These are phyloP conservation scores for Botrytis aclada DNA, from an alignment of 2,329 filamentous ascomycete genomes.

Conservation along the genomic window DNA sequence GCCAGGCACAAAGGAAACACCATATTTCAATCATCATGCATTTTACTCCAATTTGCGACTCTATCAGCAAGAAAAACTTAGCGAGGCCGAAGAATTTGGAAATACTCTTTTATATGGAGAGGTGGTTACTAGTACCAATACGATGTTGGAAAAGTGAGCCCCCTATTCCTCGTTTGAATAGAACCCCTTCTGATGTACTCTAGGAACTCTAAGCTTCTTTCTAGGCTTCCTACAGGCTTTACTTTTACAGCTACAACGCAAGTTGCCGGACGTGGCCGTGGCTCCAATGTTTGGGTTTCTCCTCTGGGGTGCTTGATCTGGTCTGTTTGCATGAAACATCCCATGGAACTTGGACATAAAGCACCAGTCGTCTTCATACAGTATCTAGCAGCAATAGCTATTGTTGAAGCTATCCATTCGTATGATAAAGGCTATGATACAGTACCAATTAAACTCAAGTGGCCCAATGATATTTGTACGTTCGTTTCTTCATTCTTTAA, in stretches of 20 bases:
- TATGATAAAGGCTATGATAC: slow-evolving; percentile 75
- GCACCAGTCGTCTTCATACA: slow-evolving; percentile 91
- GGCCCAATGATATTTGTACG: slow-evolving; percentile 92
- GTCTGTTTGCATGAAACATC: slow-evolving; percentile 83
- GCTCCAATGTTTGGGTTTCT: slow-evolving; percentile 91
- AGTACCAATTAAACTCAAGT: slow-evolving; percentile 84
- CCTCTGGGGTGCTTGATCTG: slow-evolving; percentile 84
- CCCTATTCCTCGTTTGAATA: not conserved
- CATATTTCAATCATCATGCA: slow-evolving; percentile 78
- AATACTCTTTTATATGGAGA: slow-evolving; percentile 80
- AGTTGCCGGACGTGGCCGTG: slow-evolving; percentile 81
- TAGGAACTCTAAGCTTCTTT: slow-evolving; percentile 75
- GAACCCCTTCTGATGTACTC: slow-evolving; percentile 18
- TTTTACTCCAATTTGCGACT: slow-evolving; percentile 70
- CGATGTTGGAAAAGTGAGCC: slow-evolving; percentile 77
- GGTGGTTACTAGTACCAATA: slow-evolving; percentile 91
- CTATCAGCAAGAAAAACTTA: slow-evolving; percentile 57
- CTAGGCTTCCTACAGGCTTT: slow-evolving; percentile 77
- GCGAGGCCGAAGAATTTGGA: slow-evolving; percentile 67
- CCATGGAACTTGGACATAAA: slow-evolving; percentile 64
- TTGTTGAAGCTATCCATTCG: slow-evolving; percentile 75
- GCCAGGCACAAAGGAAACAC: slow-evolving; percentile 71
- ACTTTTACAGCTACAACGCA: slow-evolving; percentile 85
- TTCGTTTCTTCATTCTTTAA: slow-evolving; percentile 18
- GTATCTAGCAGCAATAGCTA: slow-evolving; percentile 85